Evolutionary conservation across 805 yeast genomes (phyloP).

Genomic region (Saccharomyces jurei): DNA sequence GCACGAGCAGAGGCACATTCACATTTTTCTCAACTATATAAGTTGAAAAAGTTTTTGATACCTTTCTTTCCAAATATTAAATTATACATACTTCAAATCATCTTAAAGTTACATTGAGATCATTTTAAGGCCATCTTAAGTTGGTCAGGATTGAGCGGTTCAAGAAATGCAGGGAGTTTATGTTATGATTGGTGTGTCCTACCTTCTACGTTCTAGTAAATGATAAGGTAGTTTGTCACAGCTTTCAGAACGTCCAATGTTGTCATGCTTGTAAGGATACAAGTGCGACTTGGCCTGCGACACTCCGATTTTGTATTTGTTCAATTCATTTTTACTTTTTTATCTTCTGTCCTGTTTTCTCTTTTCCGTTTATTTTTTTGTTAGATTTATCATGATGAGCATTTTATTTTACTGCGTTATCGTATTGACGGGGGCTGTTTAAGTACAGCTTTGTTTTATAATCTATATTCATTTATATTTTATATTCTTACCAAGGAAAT

Average conservation of each 20-base stretch:
- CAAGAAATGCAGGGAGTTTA: background rate
- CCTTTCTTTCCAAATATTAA: too few relatives aligned
- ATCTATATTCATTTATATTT: background rate
- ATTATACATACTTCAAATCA: too few relatives aligned
- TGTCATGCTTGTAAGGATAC: background rate
- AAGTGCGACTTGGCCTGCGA: background rate
- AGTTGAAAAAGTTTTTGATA: background rate
- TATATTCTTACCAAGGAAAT: constrained; percentile 1
- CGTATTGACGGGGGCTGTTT: constrained; percentile 2
- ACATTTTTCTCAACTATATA: background rate
- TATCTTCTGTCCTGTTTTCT: background rate
- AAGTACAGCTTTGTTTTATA: background rate
- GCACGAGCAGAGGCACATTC: background rate
- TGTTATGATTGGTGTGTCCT: background rate
- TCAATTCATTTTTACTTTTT: background rate
- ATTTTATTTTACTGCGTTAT: constrained; percentile 2
- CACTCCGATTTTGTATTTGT: too few relatives aligned
- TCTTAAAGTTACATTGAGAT: too few relatives aligned
- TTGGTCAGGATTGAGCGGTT: background rate
- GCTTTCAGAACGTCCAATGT: background rate
- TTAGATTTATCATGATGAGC: constrained; percentile 1
- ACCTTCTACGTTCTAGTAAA: background rate
- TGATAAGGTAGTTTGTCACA: background rate
- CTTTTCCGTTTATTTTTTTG: background rate
- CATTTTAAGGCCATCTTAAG: too few relatives aligned